phyloP scores from a whole-genome alignment of 1,139 yeast species.

The Candida neerlandica region DNA sequence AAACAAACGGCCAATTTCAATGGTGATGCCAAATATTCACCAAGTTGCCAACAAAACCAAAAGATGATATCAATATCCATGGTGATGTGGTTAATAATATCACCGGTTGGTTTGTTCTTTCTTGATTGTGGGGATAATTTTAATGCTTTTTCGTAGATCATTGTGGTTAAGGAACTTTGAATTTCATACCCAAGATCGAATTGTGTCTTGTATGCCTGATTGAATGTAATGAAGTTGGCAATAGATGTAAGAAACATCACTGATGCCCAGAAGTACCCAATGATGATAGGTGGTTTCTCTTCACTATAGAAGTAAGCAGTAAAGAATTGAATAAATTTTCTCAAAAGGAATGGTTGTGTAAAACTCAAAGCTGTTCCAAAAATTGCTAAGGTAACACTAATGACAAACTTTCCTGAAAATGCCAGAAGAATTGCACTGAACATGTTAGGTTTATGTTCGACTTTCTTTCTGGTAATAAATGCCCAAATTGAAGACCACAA shows the following conservation, averaged over 20 bases:
- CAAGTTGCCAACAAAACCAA: slow-evolving; percentile 27
- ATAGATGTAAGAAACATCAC: slow-evolving; percentile 30
- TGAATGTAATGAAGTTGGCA: slow-evolving; percentile 28
- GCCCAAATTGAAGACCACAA: slow-evolving; percentile 12
- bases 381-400: slow-evolving; percentile 20
- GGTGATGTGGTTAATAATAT: slow-evolving; percentile 41
- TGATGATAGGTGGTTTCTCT: slow-evolving; percentile 26
- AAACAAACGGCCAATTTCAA: slow-evolving; percentile 31
- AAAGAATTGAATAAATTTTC: slow-evolving; percentile 31
- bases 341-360: slow-evolving; percentile 35
- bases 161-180: slow-evolving; percentile 29
- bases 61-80: slow-evolving; percentile 36
- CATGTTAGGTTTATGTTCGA: slow-evolving; percentile 14
- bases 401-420: slow-evolving; percentile 11
- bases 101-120: slow-evolving; percentile 43
- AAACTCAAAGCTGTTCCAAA: slow-evolving; percentile 25
- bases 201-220: slow-evolving; percentile 25
- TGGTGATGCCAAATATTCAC: slow-evolving; percentile 59
- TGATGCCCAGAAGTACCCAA: slow-evolving; percentile 34
- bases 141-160: slow-evolving; percentile 38
- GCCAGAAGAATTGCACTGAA: slow-evolving; percentile 13
- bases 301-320: slow-evolving; percentile 18
- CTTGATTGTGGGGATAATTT: slow-evolving; percentile 40
- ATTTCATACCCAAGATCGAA: slow-evolving; percentile 22
- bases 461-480: slow-evolving; percentile 11